phyloP scores from a whole-genome alignment of 192 early-diverging fungal genomes.

The Backusella luteola region DNA sequence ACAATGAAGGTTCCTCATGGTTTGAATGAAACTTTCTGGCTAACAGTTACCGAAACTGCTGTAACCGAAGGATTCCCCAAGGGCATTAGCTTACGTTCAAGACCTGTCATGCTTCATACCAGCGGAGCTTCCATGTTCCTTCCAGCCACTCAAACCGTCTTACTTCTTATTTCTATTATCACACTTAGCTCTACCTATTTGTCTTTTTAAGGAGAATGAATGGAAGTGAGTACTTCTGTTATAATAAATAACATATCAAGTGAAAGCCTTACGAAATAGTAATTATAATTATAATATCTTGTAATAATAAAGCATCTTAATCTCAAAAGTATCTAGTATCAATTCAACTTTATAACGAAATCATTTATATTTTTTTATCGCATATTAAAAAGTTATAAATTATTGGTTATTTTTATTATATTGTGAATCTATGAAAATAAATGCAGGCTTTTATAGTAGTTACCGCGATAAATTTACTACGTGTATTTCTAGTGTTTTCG shows the following conservation, averaged over 20 bases:
- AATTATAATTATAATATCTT: conserved; percentile 3
- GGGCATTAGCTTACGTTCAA: conserved; percentile 1
- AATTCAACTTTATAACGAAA: no score
- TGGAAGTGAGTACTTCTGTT: not conserved
- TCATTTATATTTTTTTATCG: no score
- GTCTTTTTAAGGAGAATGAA: not conserved
- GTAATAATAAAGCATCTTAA: conserved; percentile 5
- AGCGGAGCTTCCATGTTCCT: conserved; percentile 9
- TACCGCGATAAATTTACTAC: no score
- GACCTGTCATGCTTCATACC: conserved; percentile 14
- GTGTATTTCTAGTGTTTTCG: no score
- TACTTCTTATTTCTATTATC: not conserved
- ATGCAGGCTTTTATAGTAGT: no score
- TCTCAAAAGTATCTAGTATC: not conserved
- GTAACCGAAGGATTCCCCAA: not conserved
- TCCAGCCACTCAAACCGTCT: not conserved
- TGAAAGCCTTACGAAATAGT: not conserved
- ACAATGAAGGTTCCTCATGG: conserved; percentile 32
- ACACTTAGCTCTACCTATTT: conserved; percentile 3
- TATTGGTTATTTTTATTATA: no score
- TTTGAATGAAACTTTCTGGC: conserved; percentile 26
- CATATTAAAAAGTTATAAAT: no score
- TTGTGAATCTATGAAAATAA: no score
- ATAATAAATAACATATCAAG: not conserved
- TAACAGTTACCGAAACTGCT: conserved; percentile 20